Evolutionary conservation across 495 filamentous ascomycete genomes (phyloP), one percentile per base, ranked within the genome.

Genomic region (Staphylotrichum tortipilum): DNA sequence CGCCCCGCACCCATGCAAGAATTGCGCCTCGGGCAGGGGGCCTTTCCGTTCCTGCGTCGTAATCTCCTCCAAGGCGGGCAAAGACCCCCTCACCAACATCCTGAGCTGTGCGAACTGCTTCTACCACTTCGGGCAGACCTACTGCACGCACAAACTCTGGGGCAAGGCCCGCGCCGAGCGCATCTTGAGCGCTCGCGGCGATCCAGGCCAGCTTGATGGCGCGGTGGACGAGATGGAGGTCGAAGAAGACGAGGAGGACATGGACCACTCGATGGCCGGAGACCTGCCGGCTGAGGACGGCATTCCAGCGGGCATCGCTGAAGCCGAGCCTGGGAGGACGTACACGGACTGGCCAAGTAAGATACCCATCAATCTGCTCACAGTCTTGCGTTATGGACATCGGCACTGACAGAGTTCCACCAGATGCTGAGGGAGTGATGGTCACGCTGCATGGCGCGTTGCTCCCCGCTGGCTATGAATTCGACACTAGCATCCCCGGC

Each of bases 61-160:
- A 49, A 50, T 69, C 9, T 58, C 62, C 1, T 15, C 26, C 0
- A 41, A 49, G 12, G 62, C 56, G 1, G 51, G 49, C 0, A 23
- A 23, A 0, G 36, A 14, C 4, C 28, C 55, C 1, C 36, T 62
- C 1, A 39, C 23, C 1, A 46, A 40, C 3, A 34, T 68, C 6
- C 12, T 57, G 3, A 18, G 47, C 9, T 69, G 66, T 19, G 66
- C 61, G 8, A 68, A 65, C 24, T 69, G 66, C 40, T 63, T 57
- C 15, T 68, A 69, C 29, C 60, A 64, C 22, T 46, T n/a, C 36
- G 49, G 53, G 0, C 61, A 64, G 34, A 58, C 53, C 0, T 47
- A 58, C n/a, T 69, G 66, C 40, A 49, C 45, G 12, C 54, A 59
- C 33, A 65, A 56, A 45, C 21, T 11, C 5, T 62, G 57, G 62